These are phyloP conservation scores for Berberis thunbergii DNA, from an alignment of 164 flowering plant genomes.

Conservation along the genomic window DNA sequence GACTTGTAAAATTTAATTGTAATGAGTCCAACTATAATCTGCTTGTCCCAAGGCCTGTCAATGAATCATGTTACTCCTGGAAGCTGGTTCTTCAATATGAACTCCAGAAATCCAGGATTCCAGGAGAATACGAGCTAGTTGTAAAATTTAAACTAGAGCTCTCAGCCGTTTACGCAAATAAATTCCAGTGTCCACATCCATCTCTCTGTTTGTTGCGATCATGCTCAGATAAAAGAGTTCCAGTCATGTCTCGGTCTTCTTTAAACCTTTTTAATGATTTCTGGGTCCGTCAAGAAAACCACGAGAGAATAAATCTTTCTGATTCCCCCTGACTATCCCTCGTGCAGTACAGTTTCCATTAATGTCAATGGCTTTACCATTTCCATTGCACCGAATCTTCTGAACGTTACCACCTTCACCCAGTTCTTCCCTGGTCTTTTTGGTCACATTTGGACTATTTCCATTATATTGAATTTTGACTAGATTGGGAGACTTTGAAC, in stretches of 20 bases:
- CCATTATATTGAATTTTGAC: background rate
- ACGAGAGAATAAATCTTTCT: background rate
- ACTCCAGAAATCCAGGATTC: slow-evolving; percentile 3
- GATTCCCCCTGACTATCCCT: background rate
- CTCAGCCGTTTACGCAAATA: too few species aligned
- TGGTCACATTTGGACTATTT: background rate
- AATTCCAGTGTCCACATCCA: background rate
- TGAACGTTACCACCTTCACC: slow-evolving; percentile 1
- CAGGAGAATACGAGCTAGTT: background rate
- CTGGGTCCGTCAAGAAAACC: slow-evolving; percentile 5
- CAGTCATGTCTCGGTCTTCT: background rate
- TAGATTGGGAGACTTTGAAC: background rate
- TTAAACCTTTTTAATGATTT: background rate
- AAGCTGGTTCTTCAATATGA: background rate
- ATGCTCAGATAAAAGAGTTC: slow-evolving; percentile 3
- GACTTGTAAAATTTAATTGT: too few species aligned
- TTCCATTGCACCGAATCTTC: slow-evolving; percentile 1
- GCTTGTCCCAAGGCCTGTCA: too few species aligned
- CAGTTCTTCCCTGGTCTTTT: background rate
- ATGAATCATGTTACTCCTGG: too few species aligned
- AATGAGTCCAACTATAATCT: too few species aligned
- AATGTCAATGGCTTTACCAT: background rate
- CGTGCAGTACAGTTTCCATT: background rate
- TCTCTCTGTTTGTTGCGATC: slow-evolving; percentile 4
- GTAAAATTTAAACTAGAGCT: background rate